Evolutionary conservation across 2,329 filamentous ascomycete genomes (phyloP), one percentile per base, ranked within the genome.

Genomic region (Cladobotryum mycophilum): DNA sequence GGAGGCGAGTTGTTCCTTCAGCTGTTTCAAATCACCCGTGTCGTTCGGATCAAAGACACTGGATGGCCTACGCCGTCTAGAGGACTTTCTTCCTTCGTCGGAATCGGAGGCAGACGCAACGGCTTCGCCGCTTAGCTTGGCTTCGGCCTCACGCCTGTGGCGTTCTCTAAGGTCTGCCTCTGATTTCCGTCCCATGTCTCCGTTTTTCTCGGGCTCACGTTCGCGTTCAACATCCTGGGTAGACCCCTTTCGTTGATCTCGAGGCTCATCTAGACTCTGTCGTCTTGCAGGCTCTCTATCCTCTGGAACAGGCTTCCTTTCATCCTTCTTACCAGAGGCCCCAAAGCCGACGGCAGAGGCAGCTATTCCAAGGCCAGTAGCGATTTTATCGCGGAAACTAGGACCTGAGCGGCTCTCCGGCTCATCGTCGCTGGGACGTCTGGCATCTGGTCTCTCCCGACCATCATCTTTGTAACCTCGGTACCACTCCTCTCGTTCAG

Each of bases 11-110:
- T 80, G 70, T 20, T 76, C 72, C 57, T 78, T 77, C 40, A 80
- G 62, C 9, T 74, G 72, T 50, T 68, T 70, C 14, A 82, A 56
- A 14, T 75, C 74, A 30, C 69, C 70, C 3, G 76, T 70, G 55
- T 82, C 73, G 25, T 75, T 81, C 5, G 78, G 78, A 51, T 79
- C 69, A 53, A 82, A 82, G 2, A 66, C 67, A 40, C 65, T 62
- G 1, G 74, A 67, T 35, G 64, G 58, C 14, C 67, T 68, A 20
- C 60, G 60, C 6, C 70, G 69, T 40, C 75, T 70, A 15, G 66
- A 65, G 8, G 63, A 53, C 45, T 64, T 62, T 48, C 68, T 70
- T n/a, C 59, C 64, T 36, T 73, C 67, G 22, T 75, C 71, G 0
- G 75, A 76, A 49, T 68, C 64, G 3, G 75, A 63, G 55, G 69